Conservation (phyloP, 2,329 filamentous ascomycete species). For the Ceratocystiopsis sp. region DNA sequence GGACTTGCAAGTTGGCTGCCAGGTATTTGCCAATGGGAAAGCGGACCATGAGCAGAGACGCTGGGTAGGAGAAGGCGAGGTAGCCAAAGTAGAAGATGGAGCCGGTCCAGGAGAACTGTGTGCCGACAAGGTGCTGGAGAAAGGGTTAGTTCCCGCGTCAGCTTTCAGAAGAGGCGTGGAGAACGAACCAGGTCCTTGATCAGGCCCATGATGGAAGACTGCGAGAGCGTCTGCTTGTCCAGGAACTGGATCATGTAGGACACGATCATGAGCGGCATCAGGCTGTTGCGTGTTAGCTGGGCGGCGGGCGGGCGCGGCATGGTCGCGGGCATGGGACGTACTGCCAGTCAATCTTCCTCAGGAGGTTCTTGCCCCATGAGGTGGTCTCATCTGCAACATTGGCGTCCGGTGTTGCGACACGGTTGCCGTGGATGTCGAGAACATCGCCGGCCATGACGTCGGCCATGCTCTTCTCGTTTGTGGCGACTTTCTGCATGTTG, state of each 20-base stretch:
- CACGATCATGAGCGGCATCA: slow-evolving; percentile 33
- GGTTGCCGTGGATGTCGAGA: too few species aligned
- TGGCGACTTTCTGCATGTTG: too few species aligned
- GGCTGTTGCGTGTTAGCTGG: slow-evolving; percentile 3
- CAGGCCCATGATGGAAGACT: slow-evolving; percentile 23
- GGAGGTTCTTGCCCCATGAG: slow-evolving; percentile 18
- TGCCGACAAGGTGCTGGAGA: slow-evolving; percentile 21
- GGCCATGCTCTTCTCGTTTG: too few species aligned
- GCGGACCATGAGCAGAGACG: slow-evolving; percentile 1
- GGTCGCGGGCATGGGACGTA: too few species aligned
- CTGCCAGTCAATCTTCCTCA: slow-evolving; percentile 45
- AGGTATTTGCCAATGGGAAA: slow-evolving; percentile 7
- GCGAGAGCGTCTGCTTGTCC: slow-evolving; percentile 40
- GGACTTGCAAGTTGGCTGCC: not conserved
- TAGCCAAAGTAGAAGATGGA: too few species aligned
- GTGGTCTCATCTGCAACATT: too few species aligned
- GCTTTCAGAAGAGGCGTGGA: slow-evolving; percentile 24
- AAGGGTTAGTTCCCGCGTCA: too few species aligned
- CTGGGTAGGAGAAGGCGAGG: too few species aligned
- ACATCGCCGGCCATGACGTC: too few species aligned
- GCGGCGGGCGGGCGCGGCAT: too few species aligned
- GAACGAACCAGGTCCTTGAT: slow-evolving; percentile 19
- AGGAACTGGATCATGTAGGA: slow-evolving; percentile 41
- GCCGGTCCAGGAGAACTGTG: slow-evolving; percentile 15
- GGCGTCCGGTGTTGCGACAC: too few species aligned